phyloP scores from a whole-genome alignment of 345 rosid genomes.

The Hypericum perforatum region DNA sequence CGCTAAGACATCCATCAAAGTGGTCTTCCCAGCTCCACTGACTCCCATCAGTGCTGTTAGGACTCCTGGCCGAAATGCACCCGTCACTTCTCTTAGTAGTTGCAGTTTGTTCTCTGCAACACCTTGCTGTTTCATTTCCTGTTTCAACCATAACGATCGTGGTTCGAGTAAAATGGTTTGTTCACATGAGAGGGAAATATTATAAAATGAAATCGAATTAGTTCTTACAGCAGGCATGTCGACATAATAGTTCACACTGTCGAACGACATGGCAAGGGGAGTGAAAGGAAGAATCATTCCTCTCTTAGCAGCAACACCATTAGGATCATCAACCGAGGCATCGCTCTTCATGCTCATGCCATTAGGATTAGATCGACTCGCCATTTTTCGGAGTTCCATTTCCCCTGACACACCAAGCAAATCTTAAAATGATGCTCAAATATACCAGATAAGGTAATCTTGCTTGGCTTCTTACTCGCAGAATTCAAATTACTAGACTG shows the following conservation, averaged over 20 bases:
- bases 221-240: constrained; percentile 5
- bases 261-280: constrained; percentile 14
- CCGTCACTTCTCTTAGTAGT: constrained; percentile 60
- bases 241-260: constrained; percentile 10
- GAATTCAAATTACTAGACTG: neutral
- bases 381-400: too few species aligned
- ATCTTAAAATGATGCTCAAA: too few species aligned
- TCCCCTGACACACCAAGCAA: too few species aligned
- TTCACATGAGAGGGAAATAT: too few species aligned
- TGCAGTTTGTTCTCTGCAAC: constrained; percentile 59
- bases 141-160: constrained; percentile 2
- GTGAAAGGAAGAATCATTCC: constrained; percentile 16
- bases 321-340: too few species aligned
- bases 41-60: constrained; percentile 95
- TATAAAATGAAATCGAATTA: too few species aligned
- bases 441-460: too few species aligned
- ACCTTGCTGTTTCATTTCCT: constrained; percentile 92
- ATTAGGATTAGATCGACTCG: too few species aligned
- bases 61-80: constrained; percentile 87
- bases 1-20: constrained; percentile 91
- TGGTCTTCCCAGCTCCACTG: constrained; percentile 97
- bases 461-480: neutral
- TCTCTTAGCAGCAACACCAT: neutral
- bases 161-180: too few species aligned
- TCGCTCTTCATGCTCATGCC: too few species aligned